Evolutionary conservation across 2,329 filamentous ascomycete species (phyloP), one percentile per base, ranked within the genome.

Genomic region (Ophiostoma sp.): DNA sequence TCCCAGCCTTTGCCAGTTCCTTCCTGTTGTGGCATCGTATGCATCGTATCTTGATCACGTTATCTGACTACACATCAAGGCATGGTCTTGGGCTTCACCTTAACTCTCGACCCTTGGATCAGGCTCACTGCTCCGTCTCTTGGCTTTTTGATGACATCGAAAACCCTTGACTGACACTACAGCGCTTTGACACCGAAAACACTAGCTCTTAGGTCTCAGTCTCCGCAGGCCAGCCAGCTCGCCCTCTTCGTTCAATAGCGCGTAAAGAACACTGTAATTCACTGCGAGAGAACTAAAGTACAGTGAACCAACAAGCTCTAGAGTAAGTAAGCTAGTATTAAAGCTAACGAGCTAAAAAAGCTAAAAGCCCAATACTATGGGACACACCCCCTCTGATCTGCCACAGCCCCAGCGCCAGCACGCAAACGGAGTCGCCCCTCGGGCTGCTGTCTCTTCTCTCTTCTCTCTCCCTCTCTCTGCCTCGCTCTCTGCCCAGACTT

Each of bases 321-420:
- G 27, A 31, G 27, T 31, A 20, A n/a, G n/a, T 27, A 20, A 48
- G 52, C 52, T 31, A 27, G 15, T 41, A 13, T 11, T 11, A 13
- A 10, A 27, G 52, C 52, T 57, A 57, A 57, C 1, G 52, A 57
- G 52, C 52, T 23, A 23, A 27, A 11, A 31, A n/a, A 57, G 52
- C 23, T 13, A 27, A 57, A 57, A 57, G 23, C 52, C 52, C 17
- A 57, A 57, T 17, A 57, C 52, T 57, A 57, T 57, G 52, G 52
- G 52, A 57, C 52, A 15, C 52, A 15, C 52, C 52, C 52, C 52
- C n/a, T n/a, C n/a, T 57, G 52, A 57, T 57, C 52, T 27, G 23
- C 52, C 52, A 57, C 8, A 57, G 52, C 52, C 52, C 52, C 52
- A 57, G 52, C 23, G 52, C 23, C 52, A 57, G 52, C 52, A 57